Conservation (phyloP, 352 stramenopile genomes). For the Phytophthora colocasiae region DNA sequence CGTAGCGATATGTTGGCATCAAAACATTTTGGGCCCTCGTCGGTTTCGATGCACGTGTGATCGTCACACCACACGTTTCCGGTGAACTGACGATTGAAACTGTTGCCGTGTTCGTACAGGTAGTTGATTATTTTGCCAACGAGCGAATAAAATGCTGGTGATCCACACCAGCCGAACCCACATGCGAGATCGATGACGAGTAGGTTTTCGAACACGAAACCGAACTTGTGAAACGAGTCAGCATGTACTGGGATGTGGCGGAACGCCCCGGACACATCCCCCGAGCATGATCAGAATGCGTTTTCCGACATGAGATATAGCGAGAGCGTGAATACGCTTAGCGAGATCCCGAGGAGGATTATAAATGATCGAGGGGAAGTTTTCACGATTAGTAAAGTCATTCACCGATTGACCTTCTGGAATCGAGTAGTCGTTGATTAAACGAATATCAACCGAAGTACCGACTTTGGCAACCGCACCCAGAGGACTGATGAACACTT, state of each 20-base stretch:
- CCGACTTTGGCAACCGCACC: neutral
- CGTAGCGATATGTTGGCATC: slow-evolving; percentile 24
- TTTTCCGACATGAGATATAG: slow-evolving; percentile 2
- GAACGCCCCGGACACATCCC: slow-evolving; percentile 40
- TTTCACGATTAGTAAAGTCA: slow-evolving; percentile 7
- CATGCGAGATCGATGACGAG: slow-evolving; percentile 34
- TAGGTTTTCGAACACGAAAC: slow-evolving; percentile 16
- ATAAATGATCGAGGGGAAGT: slow-evolving; percentile 20
- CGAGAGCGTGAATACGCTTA: slow-evolving; percentile 14
- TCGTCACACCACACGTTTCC: slow-evolving; percentile 38
- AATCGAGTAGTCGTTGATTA: slow-evolving; percentile 31
- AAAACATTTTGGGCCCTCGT: neutral
- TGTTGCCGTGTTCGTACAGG: slow-evolving; percentile 14
- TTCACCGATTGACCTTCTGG: slow-evolving; percentile 14
- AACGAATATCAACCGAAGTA: slow-evolving; percentile 5
- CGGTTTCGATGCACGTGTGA: slow-evolving; percentile 30
- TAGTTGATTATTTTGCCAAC: slow-evolving; percentile 25
- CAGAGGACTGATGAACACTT: too few species aligned
- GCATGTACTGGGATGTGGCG: slow-evolving; percentile 33
- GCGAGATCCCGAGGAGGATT: slow-evolving; percentile 36
- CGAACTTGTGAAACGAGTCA: slow-evolving; percentile 36
- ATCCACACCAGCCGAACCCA: slow-evolving; percentile 25
- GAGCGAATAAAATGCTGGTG: slow-evolving; percentile 34
- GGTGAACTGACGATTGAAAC: neutral
- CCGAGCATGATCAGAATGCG: slow-evolving; percentile 28